Evolutionary conservation across 257 asterid species (phyloP), one percentile per base, ranked within the genome.

Genomic region (Craterostigma plantagineum): DNA sequence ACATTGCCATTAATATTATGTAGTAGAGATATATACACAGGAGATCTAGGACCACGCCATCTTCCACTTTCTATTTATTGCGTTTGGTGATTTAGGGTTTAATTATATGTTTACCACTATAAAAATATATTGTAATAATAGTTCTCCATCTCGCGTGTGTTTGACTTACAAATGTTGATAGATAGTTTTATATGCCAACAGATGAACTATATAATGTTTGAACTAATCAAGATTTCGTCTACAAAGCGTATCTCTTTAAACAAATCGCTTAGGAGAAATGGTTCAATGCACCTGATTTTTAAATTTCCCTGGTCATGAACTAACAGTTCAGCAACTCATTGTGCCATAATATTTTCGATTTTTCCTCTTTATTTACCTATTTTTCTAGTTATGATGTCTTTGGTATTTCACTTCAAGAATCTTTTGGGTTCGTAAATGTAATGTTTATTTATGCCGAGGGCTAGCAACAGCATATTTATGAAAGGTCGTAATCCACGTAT

Each of bases 261-360:
- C 35, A 49, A 38, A 12, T 38, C 41, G 53, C 33, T 43, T n/a
- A 14, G 51, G 49, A 34, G 53, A 46, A 51, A 46, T 51, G n/a
- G 53, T 63, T 52, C 70, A 55, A 49, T 56, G 75, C 50, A 63
- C 55, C 54, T 55, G 33, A 47, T 43, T 37, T 48, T 11, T 18
- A 7, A 43, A 11, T 53, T 39, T 51, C 8, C 42, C 45, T 38
- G 30, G 40, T 45, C 35, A 16, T 38, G 11, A 16, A 15, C 11
- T 37, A 52, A 50, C 14, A 44, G 14, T 40, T 53, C 43, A 53
- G 47, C 57, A 55, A 39, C 54, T 59, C 56, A n/a, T n/a, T n/a
- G 30, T 23, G 6, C 30, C 30, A 23, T 23, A 23, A 6, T 23
- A 46, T 12, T 49, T 37, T 14, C 5, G 49, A n/a, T n/a, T n/a